Percentiles rank a stretch among this genome's conserved stretches.
Conservation (phyloP, 495 filamentous ascomycete genomes). For the Penicillium parvum region DNA sequence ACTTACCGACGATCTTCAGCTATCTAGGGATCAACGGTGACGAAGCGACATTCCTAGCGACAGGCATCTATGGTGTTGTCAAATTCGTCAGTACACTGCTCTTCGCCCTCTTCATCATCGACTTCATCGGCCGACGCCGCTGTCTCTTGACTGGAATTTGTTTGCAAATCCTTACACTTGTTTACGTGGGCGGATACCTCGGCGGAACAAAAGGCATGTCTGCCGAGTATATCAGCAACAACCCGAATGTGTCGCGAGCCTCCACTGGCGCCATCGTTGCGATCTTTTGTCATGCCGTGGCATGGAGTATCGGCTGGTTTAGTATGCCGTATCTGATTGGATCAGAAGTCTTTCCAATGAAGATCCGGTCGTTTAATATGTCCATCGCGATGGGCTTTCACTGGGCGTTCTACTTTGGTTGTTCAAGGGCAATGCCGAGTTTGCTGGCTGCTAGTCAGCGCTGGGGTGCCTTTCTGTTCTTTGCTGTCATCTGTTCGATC, state of each 20-base stretch:
- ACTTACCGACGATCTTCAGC: constrained; percentile 25
- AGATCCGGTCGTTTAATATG: constrained; percentile 23
- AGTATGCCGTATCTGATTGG: constrained; percentile 62
- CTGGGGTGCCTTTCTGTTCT: constrained; percentile 26
- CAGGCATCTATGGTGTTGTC: constrained; percentile 40
- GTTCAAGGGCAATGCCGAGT: constrained; percentile 40
- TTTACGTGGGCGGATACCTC: constrained; percentile 18
- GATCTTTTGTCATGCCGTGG: constrained; percentile 53
- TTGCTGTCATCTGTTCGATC: constrained; percentile 15
- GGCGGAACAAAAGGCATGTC: constrained; percentile 13
- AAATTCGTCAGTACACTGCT: constrained; percentile 47
- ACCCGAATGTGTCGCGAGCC: constrained; percentile 16
- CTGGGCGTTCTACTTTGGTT: constrained; percentile 61
- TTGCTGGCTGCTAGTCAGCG: constrained; percentile 29
- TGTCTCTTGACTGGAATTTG: constrained; percentile 32
- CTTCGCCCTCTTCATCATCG: constrained; percentile 61
- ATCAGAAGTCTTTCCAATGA: constrained; percentile 60
- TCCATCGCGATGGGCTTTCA: constrained; percentile 43
- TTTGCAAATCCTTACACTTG: constrained; percentile 18
- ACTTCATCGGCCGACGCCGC: constrained; percentile 59
- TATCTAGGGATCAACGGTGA: constrained; percentile 36
- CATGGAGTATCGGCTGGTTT: constrained; percentile 65
- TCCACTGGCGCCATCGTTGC: constrained; percentile 49
- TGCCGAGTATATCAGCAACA: constrained; percentile 5
- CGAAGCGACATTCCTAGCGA: constrained; percentile 34